These are phyloP conservation scores for Circinella minor DNA, from an alignment of 371 early-diverging fungal genomes.

Conservation along the genomic window DNA sequence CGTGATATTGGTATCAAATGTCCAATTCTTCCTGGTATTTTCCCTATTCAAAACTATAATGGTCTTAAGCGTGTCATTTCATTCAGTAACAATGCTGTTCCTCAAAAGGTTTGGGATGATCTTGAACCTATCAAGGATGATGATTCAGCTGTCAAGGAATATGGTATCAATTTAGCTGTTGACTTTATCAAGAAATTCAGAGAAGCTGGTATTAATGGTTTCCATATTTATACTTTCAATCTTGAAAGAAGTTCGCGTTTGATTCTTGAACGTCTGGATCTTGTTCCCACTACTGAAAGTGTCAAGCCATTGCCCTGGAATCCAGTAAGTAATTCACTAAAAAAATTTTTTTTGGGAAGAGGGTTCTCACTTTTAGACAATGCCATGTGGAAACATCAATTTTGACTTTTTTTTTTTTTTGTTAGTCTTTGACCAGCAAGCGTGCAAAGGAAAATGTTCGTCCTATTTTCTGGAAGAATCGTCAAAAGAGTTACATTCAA, in stretches of 20 bases:
- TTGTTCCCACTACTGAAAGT: slow-evolving; percentile 79
- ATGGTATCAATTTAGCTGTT: slow-evolving; percentile 85
- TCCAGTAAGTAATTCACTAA: slow-evolving; percentile 58
- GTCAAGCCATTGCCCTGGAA: slow-evolving; percentile 93
- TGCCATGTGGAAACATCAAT: neutral
- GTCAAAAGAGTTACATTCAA: slow-evolving; percentile 88
- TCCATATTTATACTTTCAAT: slow-evolving; percentile 92
- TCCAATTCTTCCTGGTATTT: slow-evolving; percentile 94
- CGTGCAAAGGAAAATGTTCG: slow-evolving; percentile 94
- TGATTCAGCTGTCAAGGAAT: slow-evolving; percentile 93
- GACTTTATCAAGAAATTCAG: slow-evolving; percentile 78
- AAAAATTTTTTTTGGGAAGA: no score
- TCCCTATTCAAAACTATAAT: slow-evolving; percentile 92
- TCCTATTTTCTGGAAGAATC: slow-evolving; percentile 98
- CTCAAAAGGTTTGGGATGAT: slow-evolving; percentile 80
- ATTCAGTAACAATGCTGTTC: slow-evolving; percentile 87
- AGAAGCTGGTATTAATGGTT: slow-evolving; percentile 71
- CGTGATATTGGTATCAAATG: slow-evolving; percentile 79
- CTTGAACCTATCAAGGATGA: slow-evolving; percentile 95
- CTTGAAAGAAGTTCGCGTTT: slow-evolving; percentile 85
- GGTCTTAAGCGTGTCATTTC: slow-evolving; percentile 86
- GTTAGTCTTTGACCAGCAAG: slow-evolving; percentile 63
- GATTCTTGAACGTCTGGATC: slow-evolving; percentile 81
- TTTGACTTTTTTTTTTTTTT: neutral
- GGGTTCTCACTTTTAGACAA: no score